Conservation (phyloP, 768 basidiomycete species). For the Ephemerocybe angulata region DNA sequence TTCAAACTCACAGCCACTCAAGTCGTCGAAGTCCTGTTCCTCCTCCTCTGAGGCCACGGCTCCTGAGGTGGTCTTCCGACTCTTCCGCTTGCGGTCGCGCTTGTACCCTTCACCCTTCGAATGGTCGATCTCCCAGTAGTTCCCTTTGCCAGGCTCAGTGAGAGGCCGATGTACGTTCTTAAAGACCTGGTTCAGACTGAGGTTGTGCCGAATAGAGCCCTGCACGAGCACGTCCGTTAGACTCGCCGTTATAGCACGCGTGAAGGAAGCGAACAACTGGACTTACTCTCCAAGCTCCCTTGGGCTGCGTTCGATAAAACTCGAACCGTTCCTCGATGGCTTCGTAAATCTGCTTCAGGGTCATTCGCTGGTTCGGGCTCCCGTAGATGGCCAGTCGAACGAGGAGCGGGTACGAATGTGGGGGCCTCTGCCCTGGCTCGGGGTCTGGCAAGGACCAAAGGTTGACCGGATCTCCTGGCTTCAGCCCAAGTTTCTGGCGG, state of each 20-base stretch:
- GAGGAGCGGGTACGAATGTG: constrained; percentile 24
- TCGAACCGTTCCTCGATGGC: constrained; percentile 53
- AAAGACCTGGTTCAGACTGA: constrained; percentile 54
- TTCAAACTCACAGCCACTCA: background rate
- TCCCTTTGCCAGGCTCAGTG: constrained; percentile 68
- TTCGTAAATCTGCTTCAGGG: constrained; percentile 60
- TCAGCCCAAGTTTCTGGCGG: constrained; percentile 37
- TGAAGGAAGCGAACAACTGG: background rate
- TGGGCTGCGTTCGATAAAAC: constrained; percentile 45
- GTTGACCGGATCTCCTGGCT: constrained; percentile 24
- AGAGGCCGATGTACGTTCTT: constrained; percentile 49
- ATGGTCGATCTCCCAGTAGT: constrained; percentile 59
- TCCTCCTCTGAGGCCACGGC: background rate
- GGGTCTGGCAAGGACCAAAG: constrained; percentile 41
- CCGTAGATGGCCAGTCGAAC: constrained; percentile 65
- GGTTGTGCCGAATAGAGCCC: constrained; percentile 43
- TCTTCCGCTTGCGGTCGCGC: constrained; percentile 49
- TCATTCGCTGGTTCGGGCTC: constrained; percentile 48
- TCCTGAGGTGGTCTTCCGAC: no score
- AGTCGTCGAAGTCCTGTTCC: background rate
- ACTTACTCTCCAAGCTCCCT: constrained; percentile 60
- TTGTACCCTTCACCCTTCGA: constrained; percentile 59
- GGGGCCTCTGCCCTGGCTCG: constrained; percentile 35
- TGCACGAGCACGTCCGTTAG: constrained; percentile 12
- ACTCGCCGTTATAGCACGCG: background rate